Evolutionary conservation across 345 rosid species (phyloP), one percentile per base, ranked within the genome.

Genomic region (Combretum micranthum): DNA sequence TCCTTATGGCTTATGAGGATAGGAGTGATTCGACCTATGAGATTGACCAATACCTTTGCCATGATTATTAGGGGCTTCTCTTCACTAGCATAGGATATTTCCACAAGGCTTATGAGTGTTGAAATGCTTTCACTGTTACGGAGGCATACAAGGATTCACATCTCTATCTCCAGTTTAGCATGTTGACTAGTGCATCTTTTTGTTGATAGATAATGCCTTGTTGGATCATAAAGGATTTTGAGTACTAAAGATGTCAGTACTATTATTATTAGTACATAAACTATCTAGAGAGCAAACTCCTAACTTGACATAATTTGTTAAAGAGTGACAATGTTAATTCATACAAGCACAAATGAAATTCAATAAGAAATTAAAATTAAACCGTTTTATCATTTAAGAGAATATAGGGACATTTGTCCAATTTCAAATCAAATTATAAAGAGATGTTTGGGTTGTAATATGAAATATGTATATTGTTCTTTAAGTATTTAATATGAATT

Each of bases 41-140:
- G 73, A 70, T 77, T 72, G 19, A 75, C 51, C 15, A 81, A 64
- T 56, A 61, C 67, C 65, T 75, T 61, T 2, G 58, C 75, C 42
- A 66, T 58, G 55, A 75, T 64, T 0, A 45, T 15, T 3, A 77
- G n/a, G 0, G 75, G 69, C 32, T 55, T 64, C 7, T 56, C 70
- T 46, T 45, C 16, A 3, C 37, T 17, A 2, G 70, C 75, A 13
- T 52, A n/a, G 6, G 74, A 57, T 12, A 57, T 50, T 26, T 75
- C 73, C 14, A 81, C 64, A 17, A 75, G 55, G 61, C 59, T 75
- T 5, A 70, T 60, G 44, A 68, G 15, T n/a, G 74, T 53, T 17
- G 72, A 60, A 20, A 73, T 50, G 22, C 20, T 60, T 15, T 75
- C 75, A 3, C 64, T 49, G 16, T 63, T 60, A 52, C 75, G 69